Conservation (phyloP, 805 yeast genomes). For the Barnettozyma vustinii region DNA sequence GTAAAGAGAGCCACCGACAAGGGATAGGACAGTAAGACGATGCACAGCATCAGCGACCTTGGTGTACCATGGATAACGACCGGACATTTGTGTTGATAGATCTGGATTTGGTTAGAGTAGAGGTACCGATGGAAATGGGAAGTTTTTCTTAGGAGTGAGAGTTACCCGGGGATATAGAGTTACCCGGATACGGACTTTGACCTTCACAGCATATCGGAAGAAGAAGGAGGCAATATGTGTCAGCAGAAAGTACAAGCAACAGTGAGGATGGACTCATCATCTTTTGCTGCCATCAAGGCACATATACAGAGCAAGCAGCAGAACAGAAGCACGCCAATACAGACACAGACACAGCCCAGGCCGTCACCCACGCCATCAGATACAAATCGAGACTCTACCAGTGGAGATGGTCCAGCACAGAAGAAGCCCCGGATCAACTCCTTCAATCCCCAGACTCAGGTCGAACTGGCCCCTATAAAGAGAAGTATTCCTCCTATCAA, state of each 20-base stretch:
- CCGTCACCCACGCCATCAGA: neutral
- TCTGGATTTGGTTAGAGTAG: neutral
- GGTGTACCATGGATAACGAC: slow-evolving; percentile 66
- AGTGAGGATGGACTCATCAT: neutral
- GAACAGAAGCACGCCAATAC: neutral
- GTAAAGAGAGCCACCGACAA: slow-evolving; percentile 52
- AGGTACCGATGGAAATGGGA: neutral
- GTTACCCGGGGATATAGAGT: neutral
- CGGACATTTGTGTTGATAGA: slow-evolving; percentile 30
- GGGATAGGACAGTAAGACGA: slow-evolving; percentile 62
- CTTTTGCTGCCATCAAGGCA: slow-evolving; percentile 1
- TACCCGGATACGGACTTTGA: neutral
- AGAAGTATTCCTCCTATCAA: slow-evolving; percentile 32
- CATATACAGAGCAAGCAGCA: neutral
- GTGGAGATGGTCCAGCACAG: neutral
- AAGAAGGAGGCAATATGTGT: neutral
- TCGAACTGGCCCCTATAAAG: slow-evolving; percentile 9
- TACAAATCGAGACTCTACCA: neutral
- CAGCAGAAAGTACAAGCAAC: neutral
- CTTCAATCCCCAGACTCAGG: slow-evolving; percentile 14
- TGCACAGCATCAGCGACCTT: slow-evolving; percentile 67
- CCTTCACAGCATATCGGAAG: neutral
- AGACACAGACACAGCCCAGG: neutral
- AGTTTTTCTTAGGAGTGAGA: neutral
- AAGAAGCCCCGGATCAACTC: slow-evolving; percentile 21